These are phyloP conservation scores for Exidia glandulosa DNA, from an alignment of 768 basidiomycete genomes.

Conservation along the genomic window DNA sequence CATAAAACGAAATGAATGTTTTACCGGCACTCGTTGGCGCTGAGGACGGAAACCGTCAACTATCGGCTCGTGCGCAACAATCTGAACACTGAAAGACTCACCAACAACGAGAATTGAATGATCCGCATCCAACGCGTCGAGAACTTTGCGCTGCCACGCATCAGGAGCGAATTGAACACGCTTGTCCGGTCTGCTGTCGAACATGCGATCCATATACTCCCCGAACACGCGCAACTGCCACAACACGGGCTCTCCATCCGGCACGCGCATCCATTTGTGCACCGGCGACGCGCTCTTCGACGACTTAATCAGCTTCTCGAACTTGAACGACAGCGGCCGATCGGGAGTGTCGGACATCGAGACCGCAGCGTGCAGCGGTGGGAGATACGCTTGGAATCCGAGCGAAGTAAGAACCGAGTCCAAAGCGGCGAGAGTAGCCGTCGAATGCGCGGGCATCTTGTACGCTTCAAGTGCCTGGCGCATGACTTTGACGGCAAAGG, in stretches of 20 bases:
- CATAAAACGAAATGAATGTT: conserved; percentile 68
- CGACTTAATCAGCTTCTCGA: conserved; percentile 40
- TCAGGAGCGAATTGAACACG: conserved; percentile 58
- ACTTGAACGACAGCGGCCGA: conserved; percentile 35
- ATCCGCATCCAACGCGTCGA: conserved; percentile 50
- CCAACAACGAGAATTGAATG: conserved; percentile 58
- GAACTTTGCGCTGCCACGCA: conserved; percentile 56
- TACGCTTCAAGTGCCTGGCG: conserved; percentile 36
- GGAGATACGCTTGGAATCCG: conserved; percentile 34
- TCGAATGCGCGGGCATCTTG: conserved; percentile 17
- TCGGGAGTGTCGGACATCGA: conserved; percentile 15
- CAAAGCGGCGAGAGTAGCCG: conserved; percentile 25
- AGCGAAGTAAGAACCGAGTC: conserved; percentile 30
- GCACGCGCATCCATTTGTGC: conserved; percentile 43
- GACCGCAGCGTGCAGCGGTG: conserved; percentile 9
- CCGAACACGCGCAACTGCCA: conserved; percentile 68
- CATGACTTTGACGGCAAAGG: conserved; percentile 35
- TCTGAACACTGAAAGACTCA: conserved; percentile 17
- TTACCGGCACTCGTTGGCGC: conserved; percentile 67
- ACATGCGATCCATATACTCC: conserved; percentile 60
- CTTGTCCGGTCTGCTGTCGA: conserved; percentile 48
- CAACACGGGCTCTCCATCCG: conserved; percentile 37
- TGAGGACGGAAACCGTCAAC: conserved; percentile 18
- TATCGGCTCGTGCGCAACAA: background rate
- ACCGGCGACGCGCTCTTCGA: conserved; percentile 29